Conservation (phyloP, 495 filamentous ascomycete genomes). For the Xylaria telfairii region DNA sequence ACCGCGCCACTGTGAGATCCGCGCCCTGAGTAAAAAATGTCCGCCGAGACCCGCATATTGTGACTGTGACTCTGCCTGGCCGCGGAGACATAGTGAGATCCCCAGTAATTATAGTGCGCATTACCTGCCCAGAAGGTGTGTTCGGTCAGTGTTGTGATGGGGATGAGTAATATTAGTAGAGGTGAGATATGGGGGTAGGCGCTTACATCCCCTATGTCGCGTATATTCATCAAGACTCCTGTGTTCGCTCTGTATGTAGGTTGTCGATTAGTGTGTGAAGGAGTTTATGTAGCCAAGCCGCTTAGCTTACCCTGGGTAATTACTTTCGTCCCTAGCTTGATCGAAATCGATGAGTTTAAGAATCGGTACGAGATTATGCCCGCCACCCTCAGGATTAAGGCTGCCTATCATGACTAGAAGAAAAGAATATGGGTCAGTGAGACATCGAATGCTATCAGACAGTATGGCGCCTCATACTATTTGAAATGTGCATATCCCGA, state of each 20-base stretch:
- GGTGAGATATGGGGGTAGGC: background rate
- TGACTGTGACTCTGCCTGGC: background rate
- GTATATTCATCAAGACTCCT: background rate
- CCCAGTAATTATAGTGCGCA: background rate
- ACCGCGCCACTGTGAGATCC: background rate
- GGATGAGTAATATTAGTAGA: background rate
- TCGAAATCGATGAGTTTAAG: slow-evolving; percentile 10
- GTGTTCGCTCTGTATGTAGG: background rate
- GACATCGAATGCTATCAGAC: no score
- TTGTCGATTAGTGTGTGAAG: background rate
- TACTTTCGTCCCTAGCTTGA: background rate
- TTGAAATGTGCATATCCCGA: background rate
- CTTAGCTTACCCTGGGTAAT: background rate
- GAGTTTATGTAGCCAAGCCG: background rate
- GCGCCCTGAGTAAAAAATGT: background rate
- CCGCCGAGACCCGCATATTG: background rate
- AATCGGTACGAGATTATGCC: slow-evolving; percentile 2
- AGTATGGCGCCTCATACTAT: background rate
- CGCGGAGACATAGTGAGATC: background rate
- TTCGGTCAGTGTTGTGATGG: background rate
- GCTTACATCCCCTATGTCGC: background rate
- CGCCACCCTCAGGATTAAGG: background rate
- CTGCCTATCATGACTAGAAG: slow-evolving; percentile 11
- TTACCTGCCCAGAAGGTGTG: background rate
- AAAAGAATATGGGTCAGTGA: background rate